Evolutionary conservation across 2,329 filamentous ascomycete species (phyloP), one percentile per base, ranked within the genome.

Genomic region (Exserohilum rostratum): DNA sequence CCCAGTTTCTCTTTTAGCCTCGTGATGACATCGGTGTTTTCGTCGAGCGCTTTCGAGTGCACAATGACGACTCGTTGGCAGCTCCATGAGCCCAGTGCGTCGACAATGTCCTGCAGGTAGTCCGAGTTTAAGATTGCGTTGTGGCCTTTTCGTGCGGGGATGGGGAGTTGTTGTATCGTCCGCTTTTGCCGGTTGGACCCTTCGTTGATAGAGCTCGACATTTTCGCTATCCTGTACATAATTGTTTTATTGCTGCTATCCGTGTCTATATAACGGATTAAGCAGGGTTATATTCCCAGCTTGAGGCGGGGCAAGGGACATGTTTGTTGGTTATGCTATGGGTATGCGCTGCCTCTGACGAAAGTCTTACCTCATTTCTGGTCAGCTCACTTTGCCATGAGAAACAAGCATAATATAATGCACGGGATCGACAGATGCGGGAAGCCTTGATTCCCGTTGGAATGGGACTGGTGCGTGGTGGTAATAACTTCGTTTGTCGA

Each of bases 111-210:
- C 5, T 56, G 50, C 6, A 66, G 15, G 29, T 65, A 60, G 13
- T 37, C 50, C 1, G 62, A 58, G 6, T 62, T 59, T 12, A 66
- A 22, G 13, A 64, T 60, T 6, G 65, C 62, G 44, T 66, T 58
- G 38, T 64, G 58, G 6, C 60, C 58, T 38, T 57, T 60, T 17
- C 60, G 53, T 11, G 46, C 37, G 5, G 50, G 51, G 10, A 58
- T 55, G 2, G 58, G 61, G 6, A 67, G 50, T 50, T 67, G 65
- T 27, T 67, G 62, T 18, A 65, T 61, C 5, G 55, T 62, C 29
- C 58, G 53, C 54, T 57, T 64, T 30, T 47, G 34, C 37, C 20
- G 34, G 11, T 34, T 29, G 29, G 45, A 42, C 25, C 46, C 27
- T 15, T 48, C 47, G 33, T 47, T 27, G 22, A 31, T 37, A 6